Evolutionary conservation across 2,329 filamentous ascomycete genomes (phyloP), one percentile per base, ranked within the genome.

Genomic region (Hymenoscyphus repandus): DNA sequence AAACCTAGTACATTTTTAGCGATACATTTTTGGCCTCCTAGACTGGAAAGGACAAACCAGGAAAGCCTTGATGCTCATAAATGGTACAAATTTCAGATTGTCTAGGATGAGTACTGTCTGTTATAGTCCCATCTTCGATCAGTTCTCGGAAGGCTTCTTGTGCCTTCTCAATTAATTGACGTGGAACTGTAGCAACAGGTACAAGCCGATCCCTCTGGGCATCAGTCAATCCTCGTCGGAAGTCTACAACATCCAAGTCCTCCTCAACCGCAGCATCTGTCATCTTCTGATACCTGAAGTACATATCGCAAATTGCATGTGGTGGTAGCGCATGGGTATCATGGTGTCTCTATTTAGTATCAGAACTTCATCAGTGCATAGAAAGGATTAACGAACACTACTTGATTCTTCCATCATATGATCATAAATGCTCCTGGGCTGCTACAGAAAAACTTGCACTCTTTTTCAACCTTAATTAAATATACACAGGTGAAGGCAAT

Each of bases 1-100:
- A 99, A 45, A 6, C 64, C 64, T 66, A 18, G 12, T 13, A 15
- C 12, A 9, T 17, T 12, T 30, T 22, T 11, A 44, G 31, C 17
- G 53, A 37, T 34, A 32, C 30, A 1, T 13, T 27, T 6, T 22
- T 11, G 4, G 13, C 3, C 7, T 11, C 7, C 6, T 20, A 6
- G 7, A 13, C 20, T 36, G 15, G 6, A 41, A 34, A 27, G 36
- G 1, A 33, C 1, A 15, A 15, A 64, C 64, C 64, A 50, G 60
- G 57, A 39, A 66, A 66, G 38, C 59, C 60, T 30, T 53, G 58
- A 43, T 66, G 63, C 43, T 65, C 63, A 50, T 64, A 66, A 20
- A 64, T 51, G 6, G 57, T 64, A 40, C 61, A 63, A 7, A 54
- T 34, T 18, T 57, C 39, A 3, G 58, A 52, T 44, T 43, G 13